Evolutionary conservation across 768 basidiomycete species (phyloP), one percentile per base, ranked within the genome.

Genomic region (Tylopilus rubrobrunneus): DNA sequence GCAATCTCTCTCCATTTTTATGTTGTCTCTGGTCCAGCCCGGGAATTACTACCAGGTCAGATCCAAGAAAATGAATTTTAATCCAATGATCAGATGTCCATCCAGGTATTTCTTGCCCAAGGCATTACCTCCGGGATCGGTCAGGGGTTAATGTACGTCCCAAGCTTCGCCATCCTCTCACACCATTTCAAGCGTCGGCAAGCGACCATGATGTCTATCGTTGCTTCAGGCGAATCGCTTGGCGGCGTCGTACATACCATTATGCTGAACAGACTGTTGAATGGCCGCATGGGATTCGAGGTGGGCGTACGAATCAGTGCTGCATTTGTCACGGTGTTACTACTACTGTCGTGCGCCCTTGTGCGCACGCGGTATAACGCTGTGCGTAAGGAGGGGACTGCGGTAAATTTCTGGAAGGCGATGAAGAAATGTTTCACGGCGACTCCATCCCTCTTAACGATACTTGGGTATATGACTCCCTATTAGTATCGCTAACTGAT

Each of bases 231-330:
- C 25, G 73, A 77, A 31, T 75, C 80, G 3, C 62, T 83, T 4
- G 85, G 86, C 8, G 81, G 79, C 6, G 67, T 81, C 19, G 58
- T 80, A 14, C 77, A 84, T 51, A 81, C 84, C 1, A 81, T 85
- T 56, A 78, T 86, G 73, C 68, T 88, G 28, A 86, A 87, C 62
- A 66, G 73, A 21, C 55, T 49, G 29, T 55, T 48, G 49, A 77
- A 76, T 49, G 74, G 76, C 3, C 59, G 67, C 7, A 64, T 76
- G 4, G 82, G 85, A 8, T 77, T 82, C 59, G 67, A 58, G 12
- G 68, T 53, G 39, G 73, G 74, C 28, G 72, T 74, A 0, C 71
- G 68, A 5, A 71, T 71, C 11, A 77, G 70, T 50, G 78, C 73
- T 1, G 63, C 64, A 21, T 62, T 81, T n/a, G 64, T 74, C 48